Base-by-base conservation (phyloP, 257 asterid genomes). In the Coffea canephora region DNA sequence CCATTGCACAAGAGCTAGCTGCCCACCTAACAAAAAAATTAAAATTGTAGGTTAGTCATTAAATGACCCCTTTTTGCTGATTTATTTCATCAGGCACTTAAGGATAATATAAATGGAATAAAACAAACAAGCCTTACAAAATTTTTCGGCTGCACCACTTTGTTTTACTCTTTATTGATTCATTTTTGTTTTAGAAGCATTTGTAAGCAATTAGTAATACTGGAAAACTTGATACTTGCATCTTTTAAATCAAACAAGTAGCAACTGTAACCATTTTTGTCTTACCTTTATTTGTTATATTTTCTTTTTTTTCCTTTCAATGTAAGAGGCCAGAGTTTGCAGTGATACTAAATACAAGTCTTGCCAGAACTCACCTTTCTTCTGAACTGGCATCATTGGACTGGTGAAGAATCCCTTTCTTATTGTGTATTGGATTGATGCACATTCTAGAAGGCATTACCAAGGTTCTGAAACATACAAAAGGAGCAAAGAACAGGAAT, bases 401-500 rank as follows among this genome's bases (percentile, higher is more conserved):
- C 54, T 84, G 89, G 80, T 92, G 94, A 89, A 96, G 95, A 85
- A 94, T 89, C 83, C 97, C 98, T 84, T 89, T 92, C 80, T 87
- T 85, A 80, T 94, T 96, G 88, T 96, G 99, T 80, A 91, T 84
- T 6, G 99, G 97, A 85, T 91, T 96, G 80, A 96, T 88, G 80
- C 99, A 96, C 93, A 96, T 89, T 86, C 96, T 92, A 43, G 98
- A 94, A 72, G 98, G 99, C 96, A 96, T 86, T 72, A 94, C 98
- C 77, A 96, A 94, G 69, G 95, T 96, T 89, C 99, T 96, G 96
- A 88, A 86, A 88, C 16, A 18, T 76, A 79, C 77, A 75, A 81
- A 77, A 31, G 48, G 65, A 71, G 18, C 76, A 65, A 77, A 46
- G 62, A 3, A 72, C 36, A n/a, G 70, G 59, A 72, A 82, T 45